Conservation (phyloP, 2,329 filamentous ascomycete species). For the Ceratocystis lukuohia region DNA sequence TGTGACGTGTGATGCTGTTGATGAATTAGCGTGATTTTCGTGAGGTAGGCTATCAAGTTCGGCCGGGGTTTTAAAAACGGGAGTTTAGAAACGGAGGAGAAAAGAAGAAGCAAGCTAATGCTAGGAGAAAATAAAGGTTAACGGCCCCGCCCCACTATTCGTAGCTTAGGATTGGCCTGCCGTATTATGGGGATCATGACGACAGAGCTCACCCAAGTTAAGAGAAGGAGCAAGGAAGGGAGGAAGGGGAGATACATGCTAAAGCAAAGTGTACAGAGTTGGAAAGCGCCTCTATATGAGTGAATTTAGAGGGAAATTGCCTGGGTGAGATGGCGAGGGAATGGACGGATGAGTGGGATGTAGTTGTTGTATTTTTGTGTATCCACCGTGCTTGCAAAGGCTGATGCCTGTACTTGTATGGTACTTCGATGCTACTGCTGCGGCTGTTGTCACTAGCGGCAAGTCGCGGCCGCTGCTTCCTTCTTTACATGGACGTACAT, state of each 20-base stretch:
- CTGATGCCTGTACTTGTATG: not conserved
- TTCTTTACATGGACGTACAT: not conserved
- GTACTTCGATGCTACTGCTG: not conserved
- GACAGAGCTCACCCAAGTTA: not conserved
- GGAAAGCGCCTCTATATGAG: too few species aligned
- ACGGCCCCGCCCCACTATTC: not conserved
- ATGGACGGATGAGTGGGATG: not conserved
- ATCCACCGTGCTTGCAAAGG: not conserved
- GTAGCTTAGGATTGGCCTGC: not conserved
- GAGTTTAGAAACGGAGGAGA: slow-evolving; percentile 4
- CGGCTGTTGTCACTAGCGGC: not conserved
- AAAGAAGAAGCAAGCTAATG: not conserved
- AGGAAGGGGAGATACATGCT: not conserved
- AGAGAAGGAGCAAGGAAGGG: not conserved
- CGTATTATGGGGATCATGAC: not conserved
- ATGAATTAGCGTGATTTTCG: not conserved
- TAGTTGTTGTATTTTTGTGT: not conserved
- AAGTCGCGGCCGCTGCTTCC: not conserved
- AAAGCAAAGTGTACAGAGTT: too few species aligned
- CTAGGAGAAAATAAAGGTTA: not conserved
- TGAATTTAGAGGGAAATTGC: not conserved
- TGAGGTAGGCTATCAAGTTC: not conserved
- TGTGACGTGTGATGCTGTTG: slow-evolving; percentile 1
- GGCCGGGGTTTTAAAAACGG: not conserved
- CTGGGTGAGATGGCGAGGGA: not conserved